Percentiles rank a stretch among this genome's conserved stretches.
These are phyloP conservation scores for Dipodascus albidus DNA, from an alignment of 805 yeast species.

Conservation along the genomic window DNA sequence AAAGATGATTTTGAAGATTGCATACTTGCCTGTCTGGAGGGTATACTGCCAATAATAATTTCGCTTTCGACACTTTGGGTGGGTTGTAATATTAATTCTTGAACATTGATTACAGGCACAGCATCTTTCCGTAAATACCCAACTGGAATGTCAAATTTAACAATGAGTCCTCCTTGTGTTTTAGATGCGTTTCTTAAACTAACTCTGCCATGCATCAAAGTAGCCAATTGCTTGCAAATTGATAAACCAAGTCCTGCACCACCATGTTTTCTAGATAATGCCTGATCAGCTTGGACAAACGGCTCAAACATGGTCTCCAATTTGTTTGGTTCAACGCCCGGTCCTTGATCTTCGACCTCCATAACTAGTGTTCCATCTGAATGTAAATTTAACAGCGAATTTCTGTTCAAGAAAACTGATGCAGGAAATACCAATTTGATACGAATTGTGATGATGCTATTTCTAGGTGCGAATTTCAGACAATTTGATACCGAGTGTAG, in stretches of 20 bases:
- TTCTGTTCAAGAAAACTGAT: conserved; percentile 20
- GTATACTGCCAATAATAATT: background rate
- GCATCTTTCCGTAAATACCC: conserved; percentile 40
- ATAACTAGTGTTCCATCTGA: background rate
- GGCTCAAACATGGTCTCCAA: conserved; percentile 89
- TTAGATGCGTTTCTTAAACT: conserved; percentile 35
- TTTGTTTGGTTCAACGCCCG: conserved; percentile 77
- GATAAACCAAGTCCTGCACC: conserved; percentile 92
- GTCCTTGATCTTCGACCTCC: conserved; percentile 81
- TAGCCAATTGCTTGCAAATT: conserved; percentile 83
- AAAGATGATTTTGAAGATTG: background rate
- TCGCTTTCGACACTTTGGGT: background rate
- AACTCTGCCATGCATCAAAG: conserved; percentile 82
- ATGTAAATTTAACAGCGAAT: conserved; percentile 23
- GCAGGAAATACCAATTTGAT: background rate
- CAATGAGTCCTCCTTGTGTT: conserved; percentile 71
- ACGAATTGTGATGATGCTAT: conserved; percentile 51
- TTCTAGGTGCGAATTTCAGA: conserved; percentile 82
- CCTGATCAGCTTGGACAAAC: conserved; percentile 94
- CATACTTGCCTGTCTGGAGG: background rate
- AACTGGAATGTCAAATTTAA: conserved; percentile 51
- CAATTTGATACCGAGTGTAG: conserved; percentile 90
- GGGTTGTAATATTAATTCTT: too few relatives aligned
- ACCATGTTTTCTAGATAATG: conserved; percentile 80
- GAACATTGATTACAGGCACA: conserved; percentile 6